Base-by-base conservation (phyloP, 2,329 filamentous ascomycete species). In the Sordariomycetes sp. region DNA sequence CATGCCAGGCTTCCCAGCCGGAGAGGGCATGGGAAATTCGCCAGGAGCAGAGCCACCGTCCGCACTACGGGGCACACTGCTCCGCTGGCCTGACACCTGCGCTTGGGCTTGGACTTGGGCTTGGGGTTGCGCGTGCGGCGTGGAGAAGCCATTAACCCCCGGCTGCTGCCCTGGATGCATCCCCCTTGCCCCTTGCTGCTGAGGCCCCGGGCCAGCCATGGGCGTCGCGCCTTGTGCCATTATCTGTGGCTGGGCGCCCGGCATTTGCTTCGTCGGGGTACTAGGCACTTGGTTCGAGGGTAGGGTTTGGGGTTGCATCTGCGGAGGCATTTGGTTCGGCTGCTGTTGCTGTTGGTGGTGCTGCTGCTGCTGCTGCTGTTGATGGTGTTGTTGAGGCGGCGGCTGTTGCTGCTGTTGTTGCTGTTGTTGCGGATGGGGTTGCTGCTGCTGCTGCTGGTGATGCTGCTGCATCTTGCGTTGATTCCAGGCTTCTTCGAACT, bases 401-500 rank as follows among this genome's bases (percentile, higher is more conserved):
- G 64, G 71, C 11, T 72, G 72, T 54, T 71, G 71, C 57, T 74
- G 71, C 52, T 74, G 67, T 54, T 73, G 74, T 1, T 71, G 69
- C 1, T 68, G 65, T 1, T 65, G 66, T 3, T 68, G 68, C 6
- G 67, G 67, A 12, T 69, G 66, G 16, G 68, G 68, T 3, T 68
- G 68, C 1, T 69, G 65, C 22, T 74, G 74, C 14, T 71, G 70
- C 11, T 76, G 71, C 32, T 69, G 66, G 37, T 76, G 76, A 40
- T 72, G 69, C 14, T 68, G 67, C 22, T 71, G 74, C 64, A 78
- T 77, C 51, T 77, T 74, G 28, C 75, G 76, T 62, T 76, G 77
- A 8, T 76, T 77, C 25, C 83, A 82, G 1, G 80, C 81, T 60
- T 86, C 82, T 68, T 97, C 92, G 62, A 96, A 97, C 35, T 85